Evolutionary conservation across 768 basidiomycete genomes (phyloP).

Genomic region (Pleurotus tuoliensis): DNA sequence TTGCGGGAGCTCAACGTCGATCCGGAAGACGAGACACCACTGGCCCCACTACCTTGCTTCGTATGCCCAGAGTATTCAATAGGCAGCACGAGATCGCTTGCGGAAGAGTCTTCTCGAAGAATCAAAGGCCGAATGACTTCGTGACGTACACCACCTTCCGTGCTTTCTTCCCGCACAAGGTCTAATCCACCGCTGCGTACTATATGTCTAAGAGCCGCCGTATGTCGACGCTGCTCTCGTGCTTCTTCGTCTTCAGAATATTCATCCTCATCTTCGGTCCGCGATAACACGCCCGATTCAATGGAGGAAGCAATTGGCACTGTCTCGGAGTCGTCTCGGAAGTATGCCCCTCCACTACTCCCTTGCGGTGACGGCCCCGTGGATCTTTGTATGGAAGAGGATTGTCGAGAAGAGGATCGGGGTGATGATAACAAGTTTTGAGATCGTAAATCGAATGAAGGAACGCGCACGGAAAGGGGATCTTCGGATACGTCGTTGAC

Average conservation of each 20-base stretch:
- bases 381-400: neutral
- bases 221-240: neutral
- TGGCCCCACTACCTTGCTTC: neutral
- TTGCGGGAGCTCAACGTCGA: conserved; percentile 1
- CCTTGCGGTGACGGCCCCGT: neutral
- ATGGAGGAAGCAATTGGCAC: conserved; percentile 4
- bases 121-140: conserved; percentile 3
- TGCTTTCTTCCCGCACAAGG: conserved; percentile 5
- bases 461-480: neutral
- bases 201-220: neutral
- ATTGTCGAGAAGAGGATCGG: neutral
- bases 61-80: neutral
- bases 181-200: neutral
- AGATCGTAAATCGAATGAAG: neutral
- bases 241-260: neutral
- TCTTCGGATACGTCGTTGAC: conserved; percentile 7
- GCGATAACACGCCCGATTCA: neutral
- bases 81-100: conserved; percentile 3
- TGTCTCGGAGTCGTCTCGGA: neutral
- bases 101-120: conserved; percentile 3
- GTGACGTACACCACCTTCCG: conserved; percentile 4
- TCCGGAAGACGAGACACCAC: conserved; percentile 1
- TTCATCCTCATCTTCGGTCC: neutral
- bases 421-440: neutral
- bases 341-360: neutral